Evolutionary conservation across 495 filamentous ascomycete species (phyloP), one percentile per base, ranked within the genome.

Genomic region (Monascus purpureus): DNA sequence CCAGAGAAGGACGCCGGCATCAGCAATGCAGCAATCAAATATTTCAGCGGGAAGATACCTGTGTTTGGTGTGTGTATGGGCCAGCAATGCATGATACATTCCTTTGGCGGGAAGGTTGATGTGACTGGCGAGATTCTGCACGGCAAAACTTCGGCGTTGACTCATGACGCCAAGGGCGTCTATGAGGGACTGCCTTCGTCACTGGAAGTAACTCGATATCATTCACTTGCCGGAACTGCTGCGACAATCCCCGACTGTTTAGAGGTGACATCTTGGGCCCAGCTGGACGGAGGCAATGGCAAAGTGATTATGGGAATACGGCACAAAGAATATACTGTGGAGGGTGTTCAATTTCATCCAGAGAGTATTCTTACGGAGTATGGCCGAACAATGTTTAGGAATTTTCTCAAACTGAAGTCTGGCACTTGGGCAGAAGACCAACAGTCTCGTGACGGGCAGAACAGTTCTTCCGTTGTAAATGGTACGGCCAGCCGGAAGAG

Each of bases 1-100:
- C 90, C 90, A 2, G 60, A 68, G 33, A 82, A 72, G 20, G 92
- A 99, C 59, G 82, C 90, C 2, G 90, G 90, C 32, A 75, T 96
- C 45, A 93, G 85, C 49, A 82, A 77, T 42, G 80, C 84, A 46
- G 90, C 84, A 23, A 93, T 99, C 49, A 57, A 72, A 41, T 61
- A 96, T 52, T 99, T 96, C 52, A 74, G 78, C n/a, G 90, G 90
- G 17, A 95, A 93, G 55, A 81, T 99, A 25, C 90, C 90, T 0
- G 68, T 99, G n/a, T 73, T 99, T 20, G 90, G 90, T 13, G 90
- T 99, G 12, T 99, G 90, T 50, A 95, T 99, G 87, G 90, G 90
- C 42, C 79, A 93, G 72, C 90, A 99, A 67, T 96, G 87, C 53
- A 94, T 99, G 17, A 86, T 87, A 42, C 77, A 83, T 31, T 73